Evolutionary conservation across 2,329 filamentous ascomycete species (phyloP), one percentile per base, ranked within the genome.

Genomic region (Fusarium sarcochroum): DNA sequence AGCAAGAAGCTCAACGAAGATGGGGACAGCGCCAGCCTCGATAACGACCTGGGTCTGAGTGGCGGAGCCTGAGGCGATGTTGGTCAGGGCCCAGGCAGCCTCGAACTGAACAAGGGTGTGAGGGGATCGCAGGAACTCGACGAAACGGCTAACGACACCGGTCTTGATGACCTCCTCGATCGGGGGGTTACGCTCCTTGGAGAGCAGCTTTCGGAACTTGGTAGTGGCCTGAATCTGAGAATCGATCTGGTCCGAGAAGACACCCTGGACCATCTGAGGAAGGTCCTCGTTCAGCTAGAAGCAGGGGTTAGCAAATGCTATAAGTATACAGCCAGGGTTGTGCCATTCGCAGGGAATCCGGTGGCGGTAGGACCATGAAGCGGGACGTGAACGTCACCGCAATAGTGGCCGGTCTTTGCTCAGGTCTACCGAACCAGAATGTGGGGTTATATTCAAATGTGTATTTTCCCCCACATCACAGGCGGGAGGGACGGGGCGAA

Each of bases 81-180:
- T 99, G 85, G 96, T 99, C 78, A 99, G 86, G 69, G 96, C 96
- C 96, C 96, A 99, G 42, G 96, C 96, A 76, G 96, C 96, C 86
- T 99, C 96, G 79, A 99, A 99, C 83, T 99, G 96, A 58, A 99
- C 96, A 48, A 99, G 89, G 34, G 96, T 98, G 83, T 99, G 96
- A 70, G 96, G 96, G 57, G 96, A 99, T 79, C 93, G 93, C 65
- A 99, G 91, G 83, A 99, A 99, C 82, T 98, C 94, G 82, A 99
- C 96, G 78, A 99, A 99, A 78, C 96, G 92, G 85, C 90, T 91
- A 72, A 99, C 96, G 70, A 99, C 96, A 77, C 96, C 96, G 62
- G 96, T 98, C 88, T 98, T 97, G 83, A 99, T 99, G 74, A 99
- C 96, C 79, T 97, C 94, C 85, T 99, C 96, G 79, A 99, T 99